Conservation (phyloP, 257 asterid species). For the Marsdenia floribunda region DNA sequence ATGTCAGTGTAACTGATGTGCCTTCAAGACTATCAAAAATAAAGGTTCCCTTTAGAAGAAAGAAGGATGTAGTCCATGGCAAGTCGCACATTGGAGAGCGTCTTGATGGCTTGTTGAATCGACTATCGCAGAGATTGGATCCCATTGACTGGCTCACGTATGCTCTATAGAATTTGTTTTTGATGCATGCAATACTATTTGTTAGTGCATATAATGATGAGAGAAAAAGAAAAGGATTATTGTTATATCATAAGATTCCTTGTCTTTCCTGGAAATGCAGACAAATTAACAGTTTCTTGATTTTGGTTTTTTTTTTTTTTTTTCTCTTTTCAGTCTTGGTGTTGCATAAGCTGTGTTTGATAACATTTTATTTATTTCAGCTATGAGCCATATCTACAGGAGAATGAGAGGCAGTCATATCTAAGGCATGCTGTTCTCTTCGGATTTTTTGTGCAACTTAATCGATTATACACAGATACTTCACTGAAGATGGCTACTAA, state of each 20-base stretch:
- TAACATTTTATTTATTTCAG: conserved; percentile 40
- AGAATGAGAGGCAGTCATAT: conserved; percentile 86
- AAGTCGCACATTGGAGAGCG: conserved; percentile 58
- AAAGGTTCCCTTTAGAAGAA: conserved; percentile 66
- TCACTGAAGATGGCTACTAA: conserved; percentile 74
- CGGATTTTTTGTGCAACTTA: conserved; percentile 96
- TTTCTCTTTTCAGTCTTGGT: neutral
- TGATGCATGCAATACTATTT: neutral
- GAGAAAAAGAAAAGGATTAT: neutral
- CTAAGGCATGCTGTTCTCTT: conserved; percentile 90
- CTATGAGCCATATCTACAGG: conserved; percentile 95
- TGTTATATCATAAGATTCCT: neutral
- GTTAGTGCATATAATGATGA: neutral
- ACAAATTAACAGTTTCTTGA: neutral
- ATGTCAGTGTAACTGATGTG: conserved; percentile 46
- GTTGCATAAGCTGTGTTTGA: conserved; percentile 13
- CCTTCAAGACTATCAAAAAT: conserved; percentile 39
- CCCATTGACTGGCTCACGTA: conserved; percentile 99
- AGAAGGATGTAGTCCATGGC: conserved; percentile 47
- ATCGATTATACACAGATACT: conserved; percentile 64
- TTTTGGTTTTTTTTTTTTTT: neutral
- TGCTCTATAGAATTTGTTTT: conserved; percentile 24
- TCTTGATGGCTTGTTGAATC: conserved; percentile 45
- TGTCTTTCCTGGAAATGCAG: neutral
- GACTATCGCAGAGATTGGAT: conserved; percentile 71